phyloP scores from a whole-genome alignment of 2,329 filamentous ascomycete species.

The Exophiala sp. region DNA sequence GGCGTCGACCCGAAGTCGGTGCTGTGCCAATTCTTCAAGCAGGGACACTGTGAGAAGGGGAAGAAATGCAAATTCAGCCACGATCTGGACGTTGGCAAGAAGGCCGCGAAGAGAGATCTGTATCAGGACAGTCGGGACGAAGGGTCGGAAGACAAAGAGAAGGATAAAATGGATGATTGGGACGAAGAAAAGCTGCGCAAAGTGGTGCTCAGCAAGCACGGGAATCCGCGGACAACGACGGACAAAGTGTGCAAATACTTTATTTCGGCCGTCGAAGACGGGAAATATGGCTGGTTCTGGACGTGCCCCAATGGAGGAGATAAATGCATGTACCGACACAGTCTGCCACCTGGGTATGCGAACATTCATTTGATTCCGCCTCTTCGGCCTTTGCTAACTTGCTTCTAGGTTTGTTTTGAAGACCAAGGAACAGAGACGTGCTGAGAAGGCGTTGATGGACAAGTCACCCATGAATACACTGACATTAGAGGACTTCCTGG shows the following conservation, averaged over 20 bases:
- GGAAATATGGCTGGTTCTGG: constrained; percentile 99
- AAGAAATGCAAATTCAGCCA: constrained; percentile 98
- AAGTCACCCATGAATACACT: constrained; percentile 92
- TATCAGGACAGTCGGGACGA: constrained; percentile 77
- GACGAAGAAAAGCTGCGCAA: constrained; percentile 91
- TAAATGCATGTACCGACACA: constrained; percentile 98
- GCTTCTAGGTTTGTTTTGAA: constrained; percentile 77
- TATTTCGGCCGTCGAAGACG: constrained; percentile 93
- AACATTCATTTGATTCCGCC: constrained; percentile 5
- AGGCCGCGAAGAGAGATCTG: constrained; percentile 83
- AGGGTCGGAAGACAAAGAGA: constrained; percentile 63
- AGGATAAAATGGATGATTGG: constrained; percentile 95
- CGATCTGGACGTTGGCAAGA: constrained; percentile 80
- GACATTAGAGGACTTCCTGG: constrained; percentile 93
- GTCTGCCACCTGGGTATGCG: constrained; percentile 83
- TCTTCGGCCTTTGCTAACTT: constrained; percentile 8
- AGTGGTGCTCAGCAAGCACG: constrained; percentile 92
- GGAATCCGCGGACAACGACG: constrained; percentile 88
- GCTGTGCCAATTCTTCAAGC: constrained; percentile 93
- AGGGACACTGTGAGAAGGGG: constrained; percentile 94
- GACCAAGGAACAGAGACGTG: constrained; percentile 92
- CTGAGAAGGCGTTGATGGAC: constrained; percentile 91
- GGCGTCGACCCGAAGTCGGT: constrained; percentile 98
- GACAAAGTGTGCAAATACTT: constrained; percentile 99
- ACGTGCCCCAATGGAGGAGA: constrained; percentile 91